Conservation (phyloP, 768 basidiomycete species). For the Xerocomellus intermedius region DNA sequence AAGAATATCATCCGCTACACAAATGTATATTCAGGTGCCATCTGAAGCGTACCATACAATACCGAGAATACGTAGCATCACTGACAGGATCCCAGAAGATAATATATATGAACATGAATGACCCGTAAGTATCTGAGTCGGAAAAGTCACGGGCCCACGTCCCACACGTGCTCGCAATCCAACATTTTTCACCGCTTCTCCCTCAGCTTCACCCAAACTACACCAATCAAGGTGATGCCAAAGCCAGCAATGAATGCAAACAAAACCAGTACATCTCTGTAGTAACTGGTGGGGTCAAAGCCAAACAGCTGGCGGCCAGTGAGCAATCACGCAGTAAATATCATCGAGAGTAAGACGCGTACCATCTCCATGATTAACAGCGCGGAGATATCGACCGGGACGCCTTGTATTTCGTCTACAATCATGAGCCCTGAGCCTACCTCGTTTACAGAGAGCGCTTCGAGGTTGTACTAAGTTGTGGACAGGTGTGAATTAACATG, state of each 20-base stretch:
- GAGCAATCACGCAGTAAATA: not conserved
- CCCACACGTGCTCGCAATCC: not conserved
- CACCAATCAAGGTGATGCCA: conserved; percentile 62
- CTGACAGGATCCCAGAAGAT: not conserved
- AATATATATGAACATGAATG: not conserved
- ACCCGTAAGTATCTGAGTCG: not conserved
- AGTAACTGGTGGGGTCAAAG: conserved; percentile 78
- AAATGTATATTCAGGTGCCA: not conserved
- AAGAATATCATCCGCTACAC: no score
- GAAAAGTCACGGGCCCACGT: no score
- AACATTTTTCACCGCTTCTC: conserved; percentile 58
- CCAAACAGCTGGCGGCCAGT: conserved; percentile 66
- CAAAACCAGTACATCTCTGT: conserved; percentile 83
- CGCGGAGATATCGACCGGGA: conserved; percentile 79
- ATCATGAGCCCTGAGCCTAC: conserved; percentile 88
- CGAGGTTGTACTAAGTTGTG: conserved; percentile 52
- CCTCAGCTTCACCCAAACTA: conserved; percentile 75
- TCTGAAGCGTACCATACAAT: not conserved
- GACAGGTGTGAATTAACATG: not conserved
- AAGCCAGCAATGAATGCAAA: conserved; percentile 87
- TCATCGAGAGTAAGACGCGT: conserved; percentile 21
- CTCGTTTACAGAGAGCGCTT: conserved; percentile 90
- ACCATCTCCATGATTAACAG: conserved; percentile 83
- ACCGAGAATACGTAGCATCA: not conserved
- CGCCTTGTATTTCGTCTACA: conserved; percentile 71